Conservation (phyloP, 352 stramenopile genomes). For the Hyaloperonospora brassicae region DNA sequence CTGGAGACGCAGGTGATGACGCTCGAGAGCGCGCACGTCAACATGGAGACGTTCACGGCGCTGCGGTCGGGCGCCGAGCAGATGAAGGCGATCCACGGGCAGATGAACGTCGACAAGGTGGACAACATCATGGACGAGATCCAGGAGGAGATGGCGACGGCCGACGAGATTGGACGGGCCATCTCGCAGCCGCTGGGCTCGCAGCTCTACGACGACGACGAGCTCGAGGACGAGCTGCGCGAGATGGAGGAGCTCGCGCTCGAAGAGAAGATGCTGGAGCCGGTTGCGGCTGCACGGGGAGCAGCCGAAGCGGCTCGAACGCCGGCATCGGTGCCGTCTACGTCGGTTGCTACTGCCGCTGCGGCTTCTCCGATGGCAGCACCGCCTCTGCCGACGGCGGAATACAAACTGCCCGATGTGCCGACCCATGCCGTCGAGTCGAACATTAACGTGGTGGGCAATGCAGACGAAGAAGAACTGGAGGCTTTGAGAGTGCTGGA, state of each 20-base stretch:
- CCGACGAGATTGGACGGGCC: slow-evolving; percentile 89
- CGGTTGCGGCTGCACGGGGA: slow-evolving; percentile 19
- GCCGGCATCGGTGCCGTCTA: slow-evolving; percentile 13
- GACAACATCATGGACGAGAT: slow-evolving; percentile 98
- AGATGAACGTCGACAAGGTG: slow-evolving; percentile 95
- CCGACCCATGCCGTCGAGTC: slow-evolving; percentile 67
- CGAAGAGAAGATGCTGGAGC: slow-evolving; percentile 79
- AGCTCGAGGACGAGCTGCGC: slow-evolving; percentile 91
- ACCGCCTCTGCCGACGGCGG: slow-evolving; percentile 16
- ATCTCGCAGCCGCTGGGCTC: slow-evolving; percentile 92
- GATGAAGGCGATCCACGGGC: slow-evolving; percentile 92
- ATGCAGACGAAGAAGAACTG: slow-evolving; percentile 74
- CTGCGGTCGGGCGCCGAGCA: slow-evolving; percentile 88
- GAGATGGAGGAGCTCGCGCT: slow-evolving; percentile 90
- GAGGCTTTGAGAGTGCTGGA: slow-evolving; percentile 79
- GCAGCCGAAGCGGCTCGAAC: slow-evolving; percentile 9
- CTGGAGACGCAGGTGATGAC: slow-evolving; percentile 91
- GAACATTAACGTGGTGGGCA: slow-evolving; percentile 68
- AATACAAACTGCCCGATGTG: slow-evolving; percentile 74
- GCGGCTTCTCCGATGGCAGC: slow-evolving; percentile 18
- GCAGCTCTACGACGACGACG: slow-evolving; percentile 90
- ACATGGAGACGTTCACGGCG: slow-evolving; percentile 95
- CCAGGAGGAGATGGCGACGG: slow-evolving; percentile 94
- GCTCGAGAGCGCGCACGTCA: slow-evolving; percentile 88
- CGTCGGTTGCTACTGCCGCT: slow-evolving; percentile 16